Conservation (phyloP, 2,329 filamentous ascomycete species). For the Trichoderma endophyticum region DNA sequence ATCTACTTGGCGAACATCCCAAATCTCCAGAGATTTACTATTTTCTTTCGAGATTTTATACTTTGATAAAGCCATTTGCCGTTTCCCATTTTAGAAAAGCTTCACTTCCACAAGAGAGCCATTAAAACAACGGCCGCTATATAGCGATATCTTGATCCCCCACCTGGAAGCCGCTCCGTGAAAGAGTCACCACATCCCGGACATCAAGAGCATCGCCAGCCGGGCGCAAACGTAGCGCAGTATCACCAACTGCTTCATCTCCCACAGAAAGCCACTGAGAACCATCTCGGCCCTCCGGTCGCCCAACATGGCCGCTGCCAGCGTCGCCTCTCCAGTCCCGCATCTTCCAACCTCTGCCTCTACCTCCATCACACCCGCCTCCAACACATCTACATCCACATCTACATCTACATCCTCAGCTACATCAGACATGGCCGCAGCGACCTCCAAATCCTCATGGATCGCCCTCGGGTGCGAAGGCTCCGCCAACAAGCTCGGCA, state of each 20-base stretch:
- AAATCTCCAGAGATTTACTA: not conserved
- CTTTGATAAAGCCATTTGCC: not conserved
- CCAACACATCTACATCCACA: not conserved
- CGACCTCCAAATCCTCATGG: slow-evolving; percentile 32
- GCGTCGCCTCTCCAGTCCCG: not conserved
- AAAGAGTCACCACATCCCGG: not conserved
- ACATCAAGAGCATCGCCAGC: not conserved
- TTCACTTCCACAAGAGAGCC: not conserved
- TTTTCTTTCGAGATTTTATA: not conserved
- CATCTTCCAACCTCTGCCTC: not conserved
- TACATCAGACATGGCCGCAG: not conserved
- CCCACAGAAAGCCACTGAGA: not conserved
- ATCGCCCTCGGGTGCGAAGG: slow-evolving; percentile 70
- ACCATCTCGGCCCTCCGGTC: not conserved
- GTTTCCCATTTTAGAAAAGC: not conserved
- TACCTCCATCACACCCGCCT: not conserved
- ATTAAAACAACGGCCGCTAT: not conserved
- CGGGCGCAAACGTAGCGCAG: not conserved
- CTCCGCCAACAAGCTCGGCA: slow-evolving; percentile 95
- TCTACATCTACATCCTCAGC: not conserved
- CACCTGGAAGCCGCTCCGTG: not conserved
- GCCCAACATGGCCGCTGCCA: slow-evolving; percentile 11
- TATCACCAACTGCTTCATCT: not conserved
- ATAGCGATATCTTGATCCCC: not conserved
- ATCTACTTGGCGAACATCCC: not conserved